Percentiles rank a stretch among this genome's conserved stretches.
Conservation (phyloP, 352 stramenopile species). For the Globisporangium paroecandrum region DNA sequence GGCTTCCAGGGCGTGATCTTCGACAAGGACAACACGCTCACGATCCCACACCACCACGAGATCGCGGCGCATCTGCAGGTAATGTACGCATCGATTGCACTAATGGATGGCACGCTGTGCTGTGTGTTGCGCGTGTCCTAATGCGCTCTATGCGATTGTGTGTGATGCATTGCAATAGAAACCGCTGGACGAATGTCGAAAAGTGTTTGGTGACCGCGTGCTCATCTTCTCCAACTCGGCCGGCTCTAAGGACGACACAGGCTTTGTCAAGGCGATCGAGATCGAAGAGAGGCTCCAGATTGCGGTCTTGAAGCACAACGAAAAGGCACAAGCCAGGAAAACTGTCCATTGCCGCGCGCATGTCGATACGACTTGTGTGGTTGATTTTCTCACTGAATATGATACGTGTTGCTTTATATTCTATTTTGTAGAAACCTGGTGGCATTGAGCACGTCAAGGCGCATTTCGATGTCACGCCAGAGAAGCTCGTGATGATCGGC, state of each 20-base stretch:
- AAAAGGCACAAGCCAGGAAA: constrained; percentile 57
- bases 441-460: constrained; percentile 84
- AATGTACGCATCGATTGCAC: background rate
- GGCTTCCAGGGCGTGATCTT: constrained; percentile 94
- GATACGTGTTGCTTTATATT: background rate
- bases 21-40: constrained; percentile 98
- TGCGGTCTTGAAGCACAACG: constrained; percentile 86
- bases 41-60: constrained; percentile 82
- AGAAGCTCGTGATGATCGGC: constrained; percentile 93
- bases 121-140: background rate
- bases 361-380: background rate
- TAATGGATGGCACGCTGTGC: background rate
- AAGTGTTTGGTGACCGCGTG: constrained; percentile 89
- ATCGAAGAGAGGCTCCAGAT: constrained; percentile 85
- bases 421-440: constrained; percentile 78
- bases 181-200: constrained; percentile 69
- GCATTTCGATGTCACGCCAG: constrained; percentile 78
- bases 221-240: constrained; percentile 96
- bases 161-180: constrained; percentile 19
- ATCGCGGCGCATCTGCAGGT: constrained; percentile 73
- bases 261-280: constrained; percentile 69
- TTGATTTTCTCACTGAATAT: background rate
- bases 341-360: background rate
- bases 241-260: constrained; percentile 89
- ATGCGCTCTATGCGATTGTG: background rate